These are phyloP conservation scores for Diatrype stigma DNA, from an alignment of 2,329 filamentous ascomycete genomes.

Conservation along the genomic window DNA sequence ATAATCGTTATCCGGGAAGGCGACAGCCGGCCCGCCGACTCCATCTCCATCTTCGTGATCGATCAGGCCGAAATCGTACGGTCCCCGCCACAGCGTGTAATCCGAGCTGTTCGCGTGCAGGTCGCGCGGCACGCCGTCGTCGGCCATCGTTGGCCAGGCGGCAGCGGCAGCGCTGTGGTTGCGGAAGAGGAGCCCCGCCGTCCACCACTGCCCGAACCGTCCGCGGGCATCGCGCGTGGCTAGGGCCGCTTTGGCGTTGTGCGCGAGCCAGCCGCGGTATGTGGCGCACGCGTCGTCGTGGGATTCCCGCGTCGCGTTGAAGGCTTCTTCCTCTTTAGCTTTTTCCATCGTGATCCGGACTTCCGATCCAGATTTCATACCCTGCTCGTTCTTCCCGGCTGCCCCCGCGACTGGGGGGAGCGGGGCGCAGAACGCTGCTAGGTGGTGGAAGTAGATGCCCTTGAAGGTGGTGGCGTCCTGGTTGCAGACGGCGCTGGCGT, in stretches of 20 bases:
- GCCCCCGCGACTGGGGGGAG: slow-evolving; percentile 38
- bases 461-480: slow-evolving; percentile 91
- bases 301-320: slow-evolving; percentile 24
- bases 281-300: slow-evolving; percentile 60
- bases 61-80: slow-evolving; percentile 15
- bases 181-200: slow-evolving; percentile 40
- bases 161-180: slow-evolving; percentile 17
- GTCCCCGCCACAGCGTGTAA: slow-evolving; percentile 47
- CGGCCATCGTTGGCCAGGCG: slow-evolving; percentile 26
- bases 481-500: slow-evolving; percentile 67
- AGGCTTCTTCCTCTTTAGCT: slow-evolving; percentile 26
- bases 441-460: slow-evolving; percentile 89
- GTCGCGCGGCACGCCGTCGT: slow-evolving; percentile 36
- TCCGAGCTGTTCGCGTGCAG: slow-evolving; percentile 30
- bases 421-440: slow-evolving; percentile 71
- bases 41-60: background rate
- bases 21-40: no score
- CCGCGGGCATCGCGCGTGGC: slow-evolving; percentile 63
- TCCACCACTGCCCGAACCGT: slow-evolving; percentile 89
- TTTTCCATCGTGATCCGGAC: no score
- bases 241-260: slow-evolving; percentile 73
- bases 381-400: slow-evolving; percentile 30
- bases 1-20: background rate
- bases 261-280: slow-evolving; percentile 72
- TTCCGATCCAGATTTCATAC: no score